Conservation (phyloP, 2,329 filamentous ascomycete genomes). For the Aspergillus awamori region DNA sequence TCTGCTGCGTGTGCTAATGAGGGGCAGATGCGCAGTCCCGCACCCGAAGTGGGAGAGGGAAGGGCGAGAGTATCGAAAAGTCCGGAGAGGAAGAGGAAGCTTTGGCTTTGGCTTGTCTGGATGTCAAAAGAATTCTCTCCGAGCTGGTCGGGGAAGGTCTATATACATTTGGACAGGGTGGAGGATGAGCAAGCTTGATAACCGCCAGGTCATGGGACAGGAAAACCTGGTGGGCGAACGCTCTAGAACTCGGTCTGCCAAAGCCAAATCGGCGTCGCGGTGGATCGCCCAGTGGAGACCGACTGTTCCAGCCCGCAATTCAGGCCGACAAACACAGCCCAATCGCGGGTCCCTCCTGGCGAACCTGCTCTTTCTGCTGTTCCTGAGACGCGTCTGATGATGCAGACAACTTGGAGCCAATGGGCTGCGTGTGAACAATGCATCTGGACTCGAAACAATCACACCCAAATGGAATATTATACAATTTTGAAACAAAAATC, state of each 20-base stretch:
- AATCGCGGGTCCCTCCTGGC: constrained; percentile 1
- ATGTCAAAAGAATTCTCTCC: background rate
- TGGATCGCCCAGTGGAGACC: constrained; percentile 2
- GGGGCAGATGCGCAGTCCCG: constrained; percentile 1
- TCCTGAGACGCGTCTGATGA: constrained; percentile 1
- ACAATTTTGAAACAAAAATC: background rate
- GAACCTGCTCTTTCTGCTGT: constrained; percentile 1
- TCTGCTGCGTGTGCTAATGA: background rate
- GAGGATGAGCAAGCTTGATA: background rate
- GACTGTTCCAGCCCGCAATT: constrained; percentile 10
- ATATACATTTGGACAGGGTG: background rate
- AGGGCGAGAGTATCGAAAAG: background rate
- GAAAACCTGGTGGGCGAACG: constrained; percentile 2
- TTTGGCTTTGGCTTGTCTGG: background rate
- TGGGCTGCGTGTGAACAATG: too few relatives aligned
- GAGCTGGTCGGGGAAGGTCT: background rate
- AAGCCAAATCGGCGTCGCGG: background rate
- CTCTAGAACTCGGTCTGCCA: constrained; percentile 9
- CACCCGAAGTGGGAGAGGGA: constrained; percentile 5
- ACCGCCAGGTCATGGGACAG: constrained; percentile 6
- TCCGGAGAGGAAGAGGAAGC: background rate
- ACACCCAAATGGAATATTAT: background rate
- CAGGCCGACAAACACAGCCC: constrained; percentile 11
- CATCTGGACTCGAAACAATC: too few relatives aligned
- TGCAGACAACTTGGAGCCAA: too few relatives aligned